Evolutionary conservation across 2,329 filamentous ascomycete genomes (phyloP).

Genomic region (Dendrostoma leiphaemia): DNA sequence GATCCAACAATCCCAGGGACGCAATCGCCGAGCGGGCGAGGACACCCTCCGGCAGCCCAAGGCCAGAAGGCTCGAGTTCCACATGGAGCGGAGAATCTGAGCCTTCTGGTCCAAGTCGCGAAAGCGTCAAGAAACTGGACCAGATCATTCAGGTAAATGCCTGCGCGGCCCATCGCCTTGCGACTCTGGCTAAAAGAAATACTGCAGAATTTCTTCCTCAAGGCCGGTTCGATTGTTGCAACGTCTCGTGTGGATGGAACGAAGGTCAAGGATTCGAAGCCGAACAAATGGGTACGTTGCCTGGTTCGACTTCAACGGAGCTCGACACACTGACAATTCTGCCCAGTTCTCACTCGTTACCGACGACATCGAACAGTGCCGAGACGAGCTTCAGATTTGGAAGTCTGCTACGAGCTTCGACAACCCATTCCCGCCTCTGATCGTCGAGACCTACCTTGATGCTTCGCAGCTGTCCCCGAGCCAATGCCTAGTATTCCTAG

Average conservation of each 20-base stretch:
- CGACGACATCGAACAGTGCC: conserved; percentile 86
- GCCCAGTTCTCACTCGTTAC: conserved; percentile 89
- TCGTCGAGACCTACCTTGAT: conserved; percentile 90
- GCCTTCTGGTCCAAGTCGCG: conserved; percentile 53
- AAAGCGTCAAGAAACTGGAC: conserved; percentile 77
- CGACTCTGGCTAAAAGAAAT: conserved; percentile 14
- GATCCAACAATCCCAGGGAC: conserved; percentile 76
- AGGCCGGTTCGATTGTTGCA: conserved; percentile 80
- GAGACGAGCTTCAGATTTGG: conserved; percentile 79
- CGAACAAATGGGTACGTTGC: conserved; percentile 80
- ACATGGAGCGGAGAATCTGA: conserved; percentile 46
- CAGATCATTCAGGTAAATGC: conserved; percentile 80
- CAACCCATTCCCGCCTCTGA: conserved; percentile 75
- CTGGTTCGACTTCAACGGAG: not conserved
- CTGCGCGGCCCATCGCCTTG: not conserved
- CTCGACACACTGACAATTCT: conserved; percentile 10
- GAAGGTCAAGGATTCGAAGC: conserved; percentile 55
- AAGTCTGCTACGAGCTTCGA: conserved; percentile 74
- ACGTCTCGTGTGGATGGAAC: conserved; percentile 78
- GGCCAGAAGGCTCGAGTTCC: conserved; percentile 42
- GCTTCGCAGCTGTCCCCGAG: conserved; percentile 74
- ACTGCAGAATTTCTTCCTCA: conserved; percentile 87
- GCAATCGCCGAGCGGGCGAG: conserved; percentile 35
- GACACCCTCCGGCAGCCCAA: conserved; percentile 39
- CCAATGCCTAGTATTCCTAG: conserved; percentile 82